phyloP scores from a whole-genome alignment of 805 yeast genomes.

The Schwanniomyces pseudopolymorphus region DNA sequence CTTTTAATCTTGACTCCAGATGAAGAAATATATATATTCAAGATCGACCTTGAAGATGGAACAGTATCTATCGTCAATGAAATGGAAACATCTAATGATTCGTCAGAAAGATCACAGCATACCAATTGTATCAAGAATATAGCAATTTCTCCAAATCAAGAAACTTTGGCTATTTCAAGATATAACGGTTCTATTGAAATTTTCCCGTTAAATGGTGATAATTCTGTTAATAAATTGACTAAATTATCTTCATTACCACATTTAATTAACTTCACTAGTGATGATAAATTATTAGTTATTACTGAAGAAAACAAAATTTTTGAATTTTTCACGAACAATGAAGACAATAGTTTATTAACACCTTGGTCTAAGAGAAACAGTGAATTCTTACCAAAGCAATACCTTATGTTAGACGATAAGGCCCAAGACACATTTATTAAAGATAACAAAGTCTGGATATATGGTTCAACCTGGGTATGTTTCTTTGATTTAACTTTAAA shows the following conservation, averaged over 20 bases:
- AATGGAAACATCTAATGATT: conserved; percentile 29
- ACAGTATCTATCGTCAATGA: conserved; percentile 41
- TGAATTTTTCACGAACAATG: conserved; percentile 55
- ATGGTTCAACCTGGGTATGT: conserved; percentile 81
- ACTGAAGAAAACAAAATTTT: conserved; percentile 73
- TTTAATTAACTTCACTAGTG: conserved; percentile 54
- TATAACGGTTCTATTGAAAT: conserved; percentile 66
- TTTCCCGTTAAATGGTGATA: conserved; percentile 25
- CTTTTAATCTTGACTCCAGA: conserved; percentile 56
- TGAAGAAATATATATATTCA: conserved; percentile 55
- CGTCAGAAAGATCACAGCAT: conserved; percentile 9
- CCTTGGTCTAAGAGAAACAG: conserved; percentile 80
- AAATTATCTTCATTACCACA: conserved; percentile 61
- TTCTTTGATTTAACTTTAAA: conserved; percentile 65
- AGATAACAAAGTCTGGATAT: conserved; percentile 68
- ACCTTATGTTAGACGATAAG: conserved; percentile 57
- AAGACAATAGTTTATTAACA: conserved; percentile 46
- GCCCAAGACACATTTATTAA: conserved; percentile 66
- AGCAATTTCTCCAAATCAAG: conserved; percentile 45
- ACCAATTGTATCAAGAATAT: conserved; percentile 52
- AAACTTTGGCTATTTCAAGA: conserved; percentile 56
- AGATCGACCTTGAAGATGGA: conserved; percentile 31
- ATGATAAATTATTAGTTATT: conserved; percentile 56
- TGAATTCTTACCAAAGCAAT: conserved; percentile 69
- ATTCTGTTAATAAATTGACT: conserved; percentile 46